These are phyloP conservation scores for Dichomitus squalens DNA, from an alignment of 1,284 basidiomycete species.

Conservation along the genomic window DNA sequence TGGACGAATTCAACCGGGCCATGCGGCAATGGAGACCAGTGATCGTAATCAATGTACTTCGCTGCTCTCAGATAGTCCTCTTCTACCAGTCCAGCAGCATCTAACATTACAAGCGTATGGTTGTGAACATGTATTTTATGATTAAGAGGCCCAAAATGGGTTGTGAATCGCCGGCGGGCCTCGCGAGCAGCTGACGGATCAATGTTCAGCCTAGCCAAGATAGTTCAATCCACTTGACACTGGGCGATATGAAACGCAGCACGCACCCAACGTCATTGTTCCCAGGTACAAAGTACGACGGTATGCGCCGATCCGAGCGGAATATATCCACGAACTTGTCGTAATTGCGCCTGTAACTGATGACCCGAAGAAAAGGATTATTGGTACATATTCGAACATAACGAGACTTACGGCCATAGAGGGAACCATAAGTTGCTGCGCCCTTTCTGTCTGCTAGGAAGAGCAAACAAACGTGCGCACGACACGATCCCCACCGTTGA, in stretches of 20 bases:
- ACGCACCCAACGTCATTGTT: conserved; percentile 83
- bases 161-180: conserved; percentile 49
- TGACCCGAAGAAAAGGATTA: conserved; percentile 16
- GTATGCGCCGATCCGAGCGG: conserved; percentile 39
- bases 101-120: conserved; percentile 74
- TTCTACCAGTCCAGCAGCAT: conserved; percentile 78
- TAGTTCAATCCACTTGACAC: background rate
- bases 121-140: conserved; percentile 57
- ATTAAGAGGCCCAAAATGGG: conserved; percentile 75
- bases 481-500: too few species aligned
- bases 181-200: conserved; percentile 21
- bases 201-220: conserved; percentile 25
- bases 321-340: conserved; percentile 68
- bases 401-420: background rate
- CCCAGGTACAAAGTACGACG: conserved; percentile 75
- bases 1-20: conserved; percentile 79
- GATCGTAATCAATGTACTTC: conserved; percentile 49
- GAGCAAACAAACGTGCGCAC: too few species aligned
- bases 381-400: conserved; percentile 17
- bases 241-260: background rate
- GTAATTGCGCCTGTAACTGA: conserved; percentile 64
- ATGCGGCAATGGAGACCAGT: conserved; percentile 59
- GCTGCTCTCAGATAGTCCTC: conserved; percentile 76
- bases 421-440: too few species aligned
- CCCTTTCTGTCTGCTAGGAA: too few species aligned